Percentiles rank a stretch among this genome's conserved stretches.
phyloP scores from a whole-genome alignment of 441 rosid species.

The Arabidopsis lyrata region DNA sequence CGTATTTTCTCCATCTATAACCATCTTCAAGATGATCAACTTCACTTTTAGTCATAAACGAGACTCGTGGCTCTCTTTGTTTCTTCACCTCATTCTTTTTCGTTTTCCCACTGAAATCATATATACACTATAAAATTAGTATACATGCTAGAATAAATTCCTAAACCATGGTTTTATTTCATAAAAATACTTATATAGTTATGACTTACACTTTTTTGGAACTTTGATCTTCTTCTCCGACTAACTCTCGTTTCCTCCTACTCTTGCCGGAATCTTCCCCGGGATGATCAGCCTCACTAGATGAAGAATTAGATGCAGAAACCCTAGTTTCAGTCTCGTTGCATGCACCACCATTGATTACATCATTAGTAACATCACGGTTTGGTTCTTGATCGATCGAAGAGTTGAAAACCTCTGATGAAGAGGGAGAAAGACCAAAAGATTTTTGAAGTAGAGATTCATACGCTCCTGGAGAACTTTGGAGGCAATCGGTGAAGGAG shows the following conservation, averaged over 20 bases:
- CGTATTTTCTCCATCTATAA: constrained; percentile 96
- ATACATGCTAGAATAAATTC: constrained; percentile 5
- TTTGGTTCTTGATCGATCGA: constrained; percentile 43
- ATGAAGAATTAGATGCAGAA: constrained; percentile 57
- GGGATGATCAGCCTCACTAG: constrained; percentile 61
- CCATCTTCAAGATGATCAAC: constrained; percentile 98
- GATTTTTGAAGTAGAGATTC: constrained; percentile 47
- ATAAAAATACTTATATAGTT: neutral
- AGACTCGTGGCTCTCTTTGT: constrained; percentile 75
- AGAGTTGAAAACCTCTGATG: constrained; percentile 61
- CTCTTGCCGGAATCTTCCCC: constrained; percentile 55
- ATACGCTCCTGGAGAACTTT: constrained; percentile 53
- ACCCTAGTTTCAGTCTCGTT: constrained; percentile 53
- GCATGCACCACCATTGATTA: constrained; percentile 24
- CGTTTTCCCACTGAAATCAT: constrained; percentile 52
- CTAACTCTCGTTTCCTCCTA: constrained; percentile 44
- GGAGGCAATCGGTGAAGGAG: constrained; percentile 63
- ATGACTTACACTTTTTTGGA: constrained; percentile 62
- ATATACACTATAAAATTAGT: constrained; percentile 8
- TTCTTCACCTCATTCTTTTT: constrained; percentile 79
- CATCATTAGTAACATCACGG: constrained; percentile 38
- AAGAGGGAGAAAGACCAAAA: constrained; percentile 63
- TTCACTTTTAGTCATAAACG: constrained; percentile 95
- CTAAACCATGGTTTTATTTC: neutral
- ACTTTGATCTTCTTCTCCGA: constrained; percentile 45